Base-by-base conservation (phyloP, 1,139 yeast species). In the Pichia sp. region DNA sequence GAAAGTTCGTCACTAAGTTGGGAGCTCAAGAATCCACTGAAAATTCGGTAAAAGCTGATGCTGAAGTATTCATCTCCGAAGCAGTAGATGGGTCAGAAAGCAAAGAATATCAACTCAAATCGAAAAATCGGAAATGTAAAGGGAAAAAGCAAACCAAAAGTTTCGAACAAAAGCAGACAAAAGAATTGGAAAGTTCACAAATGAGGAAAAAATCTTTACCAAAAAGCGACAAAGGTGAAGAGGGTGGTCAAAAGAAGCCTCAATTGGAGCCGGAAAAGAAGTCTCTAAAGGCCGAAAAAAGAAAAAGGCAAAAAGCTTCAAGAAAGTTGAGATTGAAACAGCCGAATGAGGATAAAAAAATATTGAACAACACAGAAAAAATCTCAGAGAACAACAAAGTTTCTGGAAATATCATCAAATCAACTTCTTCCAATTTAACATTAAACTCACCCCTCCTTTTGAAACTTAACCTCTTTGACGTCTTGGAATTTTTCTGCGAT, bases 401-500 rank as follows among this genome's bases (percentile, higher is more conserved):
- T 42, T 41, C n/a, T 18, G 9, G 19, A 18, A 8, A 7, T 4
- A 23, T n/a, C 2, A 18, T 16, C 10, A 16, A 16, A 10, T 9
- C 22, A 39, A 23, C 7, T 21, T 9, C 30, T 13, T 41, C 37
- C 28, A 28, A 13, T 18, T 19, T 49, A 19, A 8, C 6, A 12
- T 30, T 49, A 18, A 25, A 19, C n/a, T 2, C 19, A 2, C 49
- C 49, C 3, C 13, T 48, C 13, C 25, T 43, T 36, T 31, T 53
- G 10, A 34, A 44, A 12, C 25, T 49, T 13, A 22, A 10, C 16
- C 21, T 46, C 3, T 18, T 16, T 39, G 54, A 47, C 30, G 34
- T 26, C 8, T 22, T 53, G 4, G 55, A 52, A 23, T 49, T 47
- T 22, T 26, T 28, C 28, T 53, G 55, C 45, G 42, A 47, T 37